Percentiles rank a stretch among this genome's conserved stretches.
Conservation (phyloP, 1,284 basidiomycete species). For the Laetiporus sulphureus region DNA sequence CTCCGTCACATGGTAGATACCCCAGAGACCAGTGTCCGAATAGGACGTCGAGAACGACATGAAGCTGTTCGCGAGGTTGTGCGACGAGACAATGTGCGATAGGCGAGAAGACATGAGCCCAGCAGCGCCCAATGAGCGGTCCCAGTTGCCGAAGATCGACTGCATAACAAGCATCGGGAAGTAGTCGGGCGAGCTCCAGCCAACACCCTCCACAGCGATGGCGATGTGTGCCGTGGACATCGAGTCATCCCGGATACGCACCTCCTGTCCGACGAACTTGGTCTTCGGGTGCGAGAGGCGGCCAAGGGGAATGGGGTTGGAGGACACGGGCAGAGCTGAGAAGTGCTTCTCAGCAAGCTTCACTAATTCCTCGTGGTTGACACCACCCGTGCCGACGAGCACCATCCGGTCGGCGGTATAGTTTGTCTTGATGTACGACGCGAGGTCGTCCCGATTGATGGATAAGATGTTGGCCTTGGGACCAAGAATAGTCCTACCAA, state of each 20-base stretch:
- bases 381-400: conserved; percentile 93
- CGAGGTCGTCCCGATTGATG: conserved; percentile 88
- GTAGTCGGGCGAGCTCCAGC: conserved; percentile 98
- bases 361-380: conserved; percentile 90
- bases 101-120: conserved; percentile 88
- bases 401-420: conserved; percentile 99
- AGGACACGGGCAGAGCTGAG: conserved; percentile 80
- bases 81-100: conserved; percentile 85
- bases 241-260: conserved; percentile 92
- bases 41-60: conserved; percentile 99
- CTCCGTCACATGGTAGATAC: conserved; percentile 95
- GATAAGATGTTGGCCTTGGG: conserved; percentile 96
- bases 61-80: conserved; percentile 99
- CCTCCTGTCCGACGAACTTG: conserved; percentile 90
- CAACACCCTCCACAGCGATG: conserved; percentile 95
- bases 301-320: conserved; percentile 87
- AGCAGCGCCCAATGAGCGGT: conserved; percentile 90
- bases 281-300: conserved; percentile 71
- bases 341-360: conserved; percentile 96
- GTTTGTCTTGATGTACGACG: conserved; percentile 93
- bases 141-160: conserved; percentile 99
- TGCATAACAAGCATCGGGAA: conserved; percentile 99
- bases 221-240: conserved; percentile 89
- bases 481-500: conserved; percentile 97
- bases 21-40: conserved; percentile 99